Conservation (phyloP, 1,139 yeast genomes). For the Pneumocystis jirovecii region DNA sequence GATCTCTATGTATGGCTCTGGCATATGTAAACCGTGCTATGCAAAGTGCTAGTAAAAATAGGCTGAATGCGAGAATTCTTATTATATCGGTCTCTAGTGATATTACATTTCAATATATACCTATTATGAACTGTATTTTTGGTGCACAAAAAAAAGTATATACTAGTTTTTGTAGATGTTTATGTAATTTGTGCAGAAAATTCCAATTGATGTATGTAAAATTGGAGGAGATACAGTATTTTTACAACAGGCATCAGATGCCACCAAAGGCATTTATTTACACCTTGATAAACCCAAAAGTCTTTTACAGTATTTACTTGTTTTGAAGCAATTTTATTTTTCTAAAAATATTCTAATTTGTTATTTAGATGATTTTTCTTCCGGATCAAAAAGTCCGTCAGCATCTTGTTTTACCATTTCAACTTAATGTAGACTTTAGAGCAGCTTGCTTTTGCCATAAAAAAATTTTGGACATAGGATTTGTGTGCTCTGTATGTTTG, state of each 20-base stretch:
- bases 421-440: slow-evolving; percentile 75
- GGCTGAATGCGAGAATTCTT: slow-evolving; percentile 51
- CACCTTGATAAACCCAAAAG: slow-evolving; percentile 62
- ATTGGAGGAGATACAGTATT: slow-evolving; percentile 67
- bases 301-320: slow-evolving; percentile 51
- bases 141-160: slow-evolving; percentile 73
- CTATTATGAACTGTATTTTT: slow-evolving; percentile 90
- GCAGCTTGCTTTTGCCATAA: slow-evolving; percentile 91
- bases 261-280: slow-evolving; percentile 80
- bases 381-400: slow-evolving; percentile 72
- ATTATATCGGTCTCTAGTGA: slow-evolving; percentile 67
- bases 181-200: slow-evolving; percentile 25
- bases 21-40: slow-evolving; percentile 53
- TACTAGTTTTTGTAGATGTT: background rate
- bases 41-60: slow-evolving; percentile 16
- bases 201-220: slow-evolving; percentile 82
- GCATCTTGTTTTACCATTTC: slow-evolving; percentile 65
- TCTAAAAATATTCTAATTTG: background rate
- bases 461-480: slow-evolving; percentile 79
- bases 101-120: slow-evolving; percentile 67
- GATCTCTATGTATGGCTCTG: slow-evolving; percentile 65
- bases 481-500: slow-evolving; percentile 86
- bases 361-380: slow-evolving; percentile 38
- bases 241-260: slow-evolving; percentile 90
- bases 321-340: slow-evolving; percentile 16